Conservation (phyloP, 1,284 basidiomycete species). For the Abortiporus biennis region DNA sequence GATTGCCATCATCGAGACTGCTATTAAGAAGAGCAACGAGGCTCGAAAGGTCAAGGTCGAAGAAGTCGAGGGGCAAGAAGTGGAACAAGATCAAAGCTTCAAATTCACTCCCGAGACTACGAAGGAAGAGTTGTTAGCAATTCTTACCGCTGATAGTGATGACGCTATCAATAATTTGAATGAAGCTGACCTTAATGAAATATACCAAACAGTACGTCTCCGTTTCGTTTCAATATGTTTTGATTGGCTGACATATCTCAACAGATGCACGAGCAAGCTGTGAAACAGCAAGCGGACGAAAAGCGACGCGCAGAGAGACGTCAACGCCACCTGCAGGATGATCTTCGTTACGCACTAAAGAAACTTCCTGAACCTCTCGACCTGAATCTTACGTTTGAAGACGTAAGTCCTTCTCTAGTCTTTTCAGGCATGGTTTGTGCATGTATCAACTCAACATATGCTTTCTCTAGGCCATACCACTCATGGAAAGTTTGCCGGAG, state of each 20-base stretch:
- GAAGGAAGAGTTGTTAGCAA: conserved; percentile 51
- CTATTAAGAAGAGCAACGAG: conserved; percentile 46
- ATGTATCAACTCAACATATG: background rate
- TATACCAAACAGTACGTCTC: conserved; percentile 61
- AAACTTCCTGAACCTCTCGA: conserved; percentile 81
- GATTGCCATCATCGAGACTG: conserved; percentile 56
- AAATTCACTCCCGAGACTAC: conserved; percentile 50
- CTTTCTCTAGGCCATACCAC: conserved; percentile 52
- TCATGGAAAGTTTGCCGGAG: conserved; percentile 77
- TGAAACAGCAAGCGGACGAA: conserved; percentile 77
- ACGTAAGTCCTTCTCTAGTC: conserved; percentile 45
- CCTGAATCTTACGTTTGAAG: conserved; percentile 69
- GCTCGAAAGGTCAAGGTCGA: conserved; percentile 18
- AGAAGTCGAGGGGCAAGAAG: conserved; percentile 26
- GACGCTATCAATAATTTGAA: conserved; percentile 41
- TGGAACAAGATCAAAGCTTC: conserved; percentile 38
- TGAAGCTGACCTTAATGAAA: conserved; percentile 50
- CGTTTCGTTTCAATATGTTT: conserved; percentile 1
- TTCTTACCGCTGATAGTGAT: conserved; percentile 50
- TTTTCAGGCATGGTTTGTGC: background rate
- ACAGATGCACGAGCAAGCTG: conserved; percentile 66
- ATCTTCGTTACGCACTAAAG: conserved; percentile 92
- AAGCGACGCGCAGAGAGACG: conserved; percentile 76
- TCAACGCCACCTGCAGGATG: conserved; percentile 87
- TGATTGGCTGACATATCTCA: conserved; percentile 2